Evolutionary conservation across 23 red algal genomes (phyloP), one percentile per base, ranked within the genome.

Genomic region (Gracilaria domingensis): DNA sequence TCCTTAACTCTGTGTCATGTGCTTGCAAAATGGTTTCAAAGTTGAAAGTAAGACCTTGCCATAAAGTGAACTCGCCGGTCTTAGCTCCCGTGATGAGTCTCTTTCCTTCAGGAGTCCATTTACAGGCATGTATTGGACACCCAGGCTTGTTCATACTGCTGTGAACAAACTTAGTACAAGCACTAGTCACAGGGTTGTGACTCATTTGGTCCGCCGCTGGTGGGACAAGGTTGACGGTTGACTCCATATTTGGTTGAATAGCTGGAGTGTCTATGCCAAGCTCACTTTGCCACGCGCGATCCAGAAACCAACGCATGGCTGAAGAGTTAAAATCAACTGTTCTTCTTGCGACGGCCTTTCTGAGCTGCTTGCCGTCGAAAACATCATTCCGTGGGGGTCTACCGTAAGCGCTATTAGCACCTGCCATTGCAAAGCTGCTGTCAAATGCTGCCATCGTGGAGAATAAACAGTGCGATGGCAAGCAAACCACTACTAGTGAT

Each of bases 21-120:
- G 97, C 97, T 66, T 96, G 94, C 9, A 99, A 86, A 50, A 99
- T 99, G 23, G 97, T 99, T 75, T 99, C 97, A 84, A 99, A 99
- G 73, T 99, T 99, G 80, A 99, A 99, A 2, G 97, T 99, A 35
- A 95, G 88, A 30, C 97, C 97, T 77, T 99, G 93, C 97, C 97
- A 99, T 39, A 99, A 65, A 7, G 97, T 99, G 57, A 99, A 99
- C 79, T 99, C 97, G 8, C 97, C 97, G 16, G 90, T 96, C 34
- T 88, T 94, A 0, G 97, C 94, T n/a, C 97, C 97, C 20, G 97
- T 98, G 82, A 99, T 96, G 48, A 99, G 97, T 25, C 97, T 85
- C 69, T 95, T 95, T 28, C 90, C 94, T 47, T 99, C 97, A 16
- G 97, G 97, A 50, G 97, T 96, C 97, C 97, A 99, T 28, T 93